Conservation (phyloP, 805 yeast species). For the Hyphopichia homilentoma region DNA sequence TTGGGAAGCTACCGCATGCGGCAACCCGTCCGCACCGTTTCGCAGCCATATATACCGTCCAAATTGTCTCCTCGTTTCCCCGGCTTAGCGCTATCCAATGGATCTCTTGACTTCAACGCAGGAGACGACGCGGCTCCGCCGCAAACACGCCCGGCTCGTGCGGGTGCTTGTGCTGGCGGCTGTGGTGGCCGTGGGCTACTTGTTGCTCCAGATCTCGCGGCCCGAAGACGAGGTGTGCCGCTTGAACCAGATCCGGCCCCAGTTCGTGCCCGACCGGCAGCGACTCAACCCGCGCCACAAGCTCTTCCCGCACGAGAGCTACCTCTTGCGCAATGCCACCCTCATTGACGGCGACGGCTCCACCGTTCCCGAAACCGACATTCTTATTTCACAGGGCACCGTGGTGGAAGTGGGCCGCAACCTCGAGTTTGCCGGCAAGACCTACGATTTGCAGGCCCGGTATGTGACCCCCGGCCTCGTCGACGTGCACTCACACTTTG, state of each 20-base stretch:
- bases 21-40: too few species aligned
- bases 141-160: too few species aligned
- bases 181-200: too few species aligned
- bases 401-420: not conserved
- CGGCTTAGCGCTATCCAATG: too few species aligned
- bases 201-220: slow-evolving; percentile 2
- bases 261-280: slow-evolving; percentile 1
- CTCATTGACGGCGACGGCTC: slow-evolving; percentile 4
- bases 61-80: too few species aligned
- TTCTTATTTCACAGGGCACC: slow-evolving; percentile 3
- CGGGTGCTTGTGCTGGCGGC: too few species aligned
- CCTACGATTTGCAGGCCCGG: not conserved
- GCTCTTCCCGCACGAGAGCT: slow-evolving; percentile 3
- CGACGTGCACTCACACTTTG: slow-evolving; percentile 7
- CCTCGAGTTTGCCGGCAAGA: too few species aligned
- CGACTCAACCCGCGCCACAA: slow-evolving; percentile 3
- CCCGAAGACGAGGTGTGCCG: slow-evolving; percentile 2
- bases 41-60: too few species aligned
- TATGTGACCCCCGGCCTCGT: slow-evolving; percentile 6
- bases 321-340: slow-evolving; percentile 2
- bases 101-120: too few species aligned
- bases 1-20: too few species aligned
- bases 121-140: too few species aligned
- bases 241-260: slow-evolving; percentile 1
- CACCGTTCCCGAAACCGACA: not conserved